These are phyloP conservation scores for Cercospora nicotianae DNA, from an alignment of 2,329 filamentous ascomycete genomes.

Conservation along the genomic window DNA sequence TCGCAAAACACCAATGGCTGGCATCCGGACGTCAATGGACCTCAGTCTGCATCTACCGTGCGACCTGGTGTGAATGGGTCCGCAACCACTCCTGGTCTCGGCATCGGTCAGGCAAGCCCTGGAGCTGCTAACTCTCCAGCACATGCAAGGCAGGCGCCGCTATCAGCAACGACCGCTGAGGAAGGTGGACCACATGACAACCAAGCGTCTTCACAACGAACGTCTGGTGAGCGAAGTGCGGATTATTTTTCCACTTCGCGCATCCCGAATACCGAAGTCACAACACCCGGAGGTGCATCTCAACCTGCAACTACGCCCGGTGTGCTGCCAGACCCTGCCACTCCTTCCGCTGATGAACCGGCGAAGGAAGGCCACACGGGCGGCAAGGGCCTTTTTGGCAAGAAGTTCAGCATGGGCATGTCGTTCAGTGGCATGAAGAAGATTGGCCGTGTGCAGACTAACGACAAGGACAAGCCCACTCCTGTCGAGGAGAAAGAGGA, in stretches of 20 bases:
- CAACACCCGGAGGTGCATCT: slow-evolving; percentile 29
- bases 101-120: slow-evolving; percentile 62
- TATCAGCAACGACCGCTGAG: slow-evolving; percentile 42
- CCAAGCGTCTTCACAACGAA: slow-evolving; percentile 53
- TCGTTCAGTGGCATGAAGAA: slow-evolving; percentile 79
- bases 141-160: slow-evolving; percentile 38
- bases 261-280: slow-evolving; percentile 48
- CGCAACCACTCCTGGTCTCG: slow-evolving; percentile 71
- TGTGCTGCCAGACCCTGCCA: slow-evolving; percentile 39
- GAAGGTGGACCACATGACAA: slow-evolving; percentile 55
- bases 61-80: slow-evolving; percentile 66
- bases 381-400: slow-evolving; percentile 66
- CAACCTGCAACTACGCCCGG: slow-evolving; percentile 37
- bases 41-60: slow-evolving; percentile 51
- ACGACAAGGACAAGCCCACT: slow-evolving; percentile 68
- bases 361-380: slow-evolving; percentile 49
- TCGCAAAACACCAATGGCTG: slow-evolving; percentile 43
- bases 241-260: slow-evolving; percentile 75
- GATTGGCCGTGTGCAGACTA: slow-evolving; percentile 67
- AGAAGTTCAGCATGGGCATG: slow-evolving; percentile 73
- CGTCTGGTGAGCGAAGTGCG: slow-evolving; percentile 60
- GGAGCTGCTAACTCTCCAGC: slow-evolving; percentile 38
- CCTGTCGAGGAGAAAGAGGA: slow-evolving; percentile 69
- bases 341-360: slow-evolving; percentile 53
- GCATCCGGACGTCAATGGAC: slow-evolving; percentile 41